Evolutionary conservation across 2,329 filamentous ascomycete genomes (phyloP), one percentile per base, ranked within the genome.

Genomic region (Xylaria sp.): DNA sequence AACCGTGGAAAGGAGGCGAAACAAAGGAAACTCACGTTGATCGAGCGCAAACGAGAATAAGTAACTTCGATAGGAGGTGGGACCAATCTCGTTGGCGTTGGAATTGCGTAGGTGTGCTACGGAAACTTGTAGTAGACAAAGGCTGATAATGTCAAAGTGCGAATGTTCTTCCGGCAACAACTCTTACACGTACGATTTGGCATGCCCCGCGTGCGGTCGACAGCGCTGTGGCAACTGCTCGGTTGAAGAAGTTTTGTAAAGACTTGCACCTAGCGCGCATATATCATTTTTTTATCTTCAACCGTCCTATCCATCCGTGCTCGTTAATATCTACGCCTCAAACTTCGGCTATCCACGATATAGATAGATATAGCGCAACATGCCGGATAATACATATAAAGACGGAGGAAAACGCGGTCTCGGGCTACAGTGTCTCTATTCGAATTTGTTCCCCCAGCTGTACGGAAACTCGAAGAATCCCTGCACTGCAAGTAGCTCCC

Each of bases 11-110:
- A 23, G 55, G 51, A 15, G 50, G 41, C 20, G 51, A 51, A 25
- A 28, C 56, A 34, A 61, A 46, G 9, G 64, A 61, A 63, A 34
- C 41, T 0, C 18, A 20, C 13, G 18, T 57, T 13, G 48, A 58
- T 13, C 57, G 48, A 58, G 50, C 52, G 28, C 39, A 50, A 25
- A 34, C 23, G 31, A 51, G 65, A 20, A 23, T 64, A 55, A 44
- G 50, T 59, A 68, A 55, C 54, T 70, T 70, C 46, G 61, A 62
- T 15, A 64, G 59, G 51, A 55, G 67, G 65, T 65, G 68, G 68
- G 37, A 65, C 57, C 65, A 65, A 25, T 67, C 61, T 62, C 25
- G 31, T 51, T 56, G 20, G 28, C 61, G 52, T 15, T 63, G 61
- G 65, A 41, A 18, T 23, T 70, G 65, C 34, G 68, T 68, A 51